A percentile compares a stretch with the other conserved stretches of the same genome.
Evolutionary conservation across 257 asterid genomes (phyloP).

Genomic region (Nyctanthes arbortristis): DNA sequence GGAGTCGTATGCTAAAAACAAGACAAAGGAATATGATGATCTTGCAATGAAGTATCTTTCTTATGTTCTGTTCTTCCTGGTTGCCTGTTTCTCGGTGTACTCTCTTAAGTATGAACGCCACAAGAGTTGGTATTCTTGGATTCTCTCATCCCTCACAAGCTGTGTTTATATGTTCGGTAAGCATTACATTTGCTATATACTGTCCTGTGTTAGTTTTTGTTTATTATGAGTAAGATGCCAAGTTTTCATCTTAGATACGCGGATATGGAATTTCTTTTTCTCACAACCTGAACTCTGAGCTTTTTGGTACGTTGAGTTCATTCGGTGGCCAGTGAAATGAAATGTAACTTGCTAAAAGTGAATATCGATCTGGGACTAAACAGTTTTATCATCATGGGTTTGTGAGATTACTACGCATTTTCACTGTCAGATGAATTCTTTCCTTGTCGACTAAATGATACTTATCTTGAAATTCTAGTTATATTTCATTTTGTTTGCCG

Average conservation of each 20-base stretch:
- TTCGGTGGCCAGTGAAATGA: background rate
- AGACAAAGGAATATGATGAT: slow-evolving; percentile 97
- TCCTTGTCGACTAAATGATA: background rate
- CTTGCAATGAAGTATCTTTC: slow-evolving; percentile 98
- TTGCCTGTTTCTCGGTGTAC: slow-evolving; percentile 71
- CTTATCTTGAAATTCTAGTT: background rate
- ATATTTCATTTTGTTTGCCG: slow-evolving; percentile 24
- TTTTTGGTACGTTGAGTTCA: background rate
- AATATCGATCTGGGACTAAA: background rate
- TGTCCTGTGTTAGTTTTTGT: background rate
- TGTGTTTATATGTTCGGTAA: slow-evolving; percentile 98
- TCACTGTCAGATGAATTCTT: slow-evolving; percentile 5
- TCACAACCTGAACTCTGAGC: background rate
- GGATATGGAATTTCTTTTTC: background rate
- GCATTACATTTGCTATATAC: slow-evolving; percentile 18
- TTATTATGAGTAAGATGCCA: background rate
- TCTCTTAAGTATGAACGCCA: slow-evolving; percentile 91
- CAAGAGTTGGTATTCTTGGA: slow-evolving; percentile 99
- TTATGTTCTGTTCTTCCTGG: slow-evolving; percentile 78
- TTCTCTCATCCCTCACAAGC: slow-evolving; percentile 93
- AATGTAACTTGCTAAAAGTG: background rate
- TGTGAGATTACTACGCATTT: background rate
- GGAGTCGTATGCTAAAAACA: slow-evolving; percentile 88
- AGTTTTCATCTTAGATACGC: too few species aligned
- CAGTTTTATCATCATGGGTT: background rate